These are phyloP conservation scores for Vitis hybrid DNA, from an alignment of 177 flowering plant genomes.

Conservation along the genomic window DNA sequence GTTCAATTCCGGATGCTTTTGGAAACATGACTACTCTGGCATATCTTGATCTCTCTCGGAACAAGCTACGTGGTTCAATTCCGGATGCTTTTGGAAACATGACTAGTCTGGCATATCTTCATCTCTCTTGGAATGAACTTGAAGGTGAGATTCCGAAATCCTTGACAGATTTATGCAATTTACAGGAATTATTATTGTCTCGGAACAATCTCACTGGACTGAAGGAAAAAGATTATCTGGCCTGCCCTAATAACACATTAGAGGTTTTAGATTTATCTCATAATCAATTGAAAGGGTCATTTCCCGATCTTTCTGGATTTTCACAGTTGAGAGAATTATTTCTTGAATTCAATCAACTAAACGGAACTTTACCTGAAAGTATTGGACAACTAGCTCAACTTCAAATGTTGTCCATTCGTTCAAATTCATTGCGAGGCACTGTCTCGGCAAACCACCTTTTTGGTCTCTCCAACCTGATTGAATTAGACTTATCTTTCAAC, in stretches of 20 bases:
- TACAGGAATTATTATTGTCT: too few species aligned
- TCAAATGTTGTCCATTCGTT: background rate
- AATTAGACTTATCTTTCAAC: constrained; percentile 1
- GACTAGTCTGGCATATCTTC: too few species aligned
- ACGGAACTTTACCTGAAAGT: background rate
- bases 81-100: too few species aligned
- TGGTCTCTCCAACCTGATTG: constrained; percentile 13
- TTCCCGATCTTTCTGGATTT: background rate
- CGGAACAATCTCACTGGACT: accelerated
- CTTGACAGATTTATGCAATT: too few species aligned
- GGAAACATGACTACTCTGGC: too few species aligned
- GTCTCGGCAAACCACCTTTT: constrained; percentile 5
- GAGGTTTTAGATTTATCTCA: too few species aligned
- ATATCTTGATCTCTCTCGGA: too few species aligned
- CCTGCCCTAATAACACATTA: too few species aligned
- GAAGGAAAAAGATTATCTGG: accelerated
- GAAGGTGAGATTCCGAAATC: too few species aligned
- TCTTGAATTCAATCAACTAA: constrained; percentile 1
- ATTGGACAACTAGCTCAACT: constrained; percentile 6
- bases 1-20: too few species aligned
- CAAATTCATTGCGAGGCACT: constrained; percentile 4
- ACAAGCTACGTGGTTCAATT: too few species aligned
- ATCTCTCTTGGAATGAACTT: accelerated
- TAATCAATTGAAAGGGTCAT: too few species aligned
- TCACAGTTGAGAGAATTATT: background rate